Evolutionary conservation across 768 basidiomycete genomes (phyloP).

Genomic region (Mycena olivaceomarginata): DNA sequence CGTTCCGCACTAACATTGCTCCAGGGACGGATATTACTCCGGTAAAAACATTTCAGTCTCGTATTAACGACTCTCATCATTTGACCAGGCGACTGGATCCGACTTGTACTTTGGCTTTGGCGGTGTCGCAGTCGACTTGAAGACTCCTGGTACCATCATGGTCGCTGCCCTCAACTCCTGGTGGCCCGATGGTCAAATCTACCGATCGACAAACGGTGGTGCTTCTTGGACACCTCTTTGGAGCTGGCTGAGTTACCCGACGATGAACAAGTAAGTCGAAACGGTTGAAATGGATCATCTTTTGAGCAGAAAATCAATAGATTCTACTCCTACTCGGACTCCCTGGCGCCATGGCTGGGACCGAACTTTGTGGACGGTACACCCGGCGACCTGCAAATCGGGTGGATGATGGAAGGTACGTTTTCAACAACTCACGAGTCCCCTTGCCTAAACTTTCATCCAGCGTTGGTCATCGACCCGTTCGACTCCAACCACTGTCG

Average conservation of each 20-base stretch:
- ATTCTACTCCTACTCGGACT: slow-evolving; percentile 73
- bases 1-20: background rate
- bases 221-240: slow-evolving; percentile 76
- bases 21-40: slow-evolving; percentile 79
- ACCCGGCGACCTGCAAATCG: slow-evolving; percentile 70
- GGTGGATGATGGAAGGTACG: slow-evolving; percentile 66
- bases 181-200: slow-evolving; percentile 82
- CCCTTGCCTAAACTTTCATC: background rate
- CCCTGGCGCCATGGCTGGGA: slow-evolving; percentile 78
- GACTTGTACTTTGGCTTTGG: slow-evolving; percentile 80
- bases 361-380: slow-evolving; percentile 66
- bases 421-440: too few relatives aligned
- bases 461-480: slow-evolving; percentile 76
- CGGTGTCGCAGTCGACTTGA: slow-evolving; percentile 76
- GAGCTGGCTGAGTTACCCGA: slow-evolving; percentile 71
- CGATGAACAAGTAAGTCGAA: slow-evolving; percentile 56
- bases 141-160: slow-evolving; percentile 80
- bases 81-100: slow-evolving; percentile 60
- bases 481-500: slow-evolving; percentile 79
- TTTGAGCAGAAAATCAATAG: too few relatives aligned
- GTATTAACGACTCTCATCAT: background rate
- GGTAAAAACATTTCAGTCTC: slow-evolving; percentile 46
- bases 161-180: slow-evolving; percentile 80
- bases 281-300: too few relatives aligned
- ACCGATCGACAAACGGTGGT: slow-evolving; percentile 75